Percentiles rank a stretch among this genome's conserved stretches.
Evolutionary conservation across 2,329 filamentous ascomycete genomes (phyloP).

Genomic region (Aspergillus luchuensis): DNA sequence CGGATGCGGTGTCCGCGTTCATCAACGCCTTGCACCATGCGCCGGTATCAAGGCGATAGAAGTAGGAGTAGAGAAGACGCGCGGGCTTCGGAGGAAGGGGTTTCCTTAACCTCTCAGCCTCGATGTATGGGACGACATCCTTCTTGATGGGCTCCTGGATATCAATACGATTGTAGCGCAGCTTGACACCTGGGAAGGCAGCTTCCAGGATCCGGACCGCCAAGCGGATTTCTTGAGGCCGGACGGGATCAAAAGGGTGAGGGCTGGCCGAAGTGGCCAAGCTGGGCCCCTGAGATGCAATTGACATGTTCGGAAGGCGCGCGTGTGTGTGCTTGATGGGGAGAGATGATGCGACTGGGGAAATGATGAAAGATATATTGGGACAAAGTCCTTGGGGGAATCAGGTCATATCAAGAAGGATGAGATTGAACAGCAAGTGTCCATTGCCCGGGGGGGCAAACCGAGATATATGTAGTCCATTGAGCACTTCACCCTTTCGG

Average conservation of each 20-base stretch:
- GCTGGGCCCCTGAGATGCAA: conserved; percentile 16
- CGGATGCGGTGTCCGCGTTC: conserved; percentile 42
- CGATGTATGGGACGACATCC: conserved; percentile 60
- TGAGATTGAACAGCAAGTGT: not conserved
- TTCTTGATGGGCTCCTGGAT: conserved; percentile 66
- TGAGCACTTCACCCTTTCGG: not conserved
- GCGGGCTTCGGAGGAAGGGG: conserved; percentile 54
- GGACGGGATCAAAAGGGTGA: conserved; percentile 44
- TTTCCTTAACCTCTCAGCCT: conserved; percentile 60
- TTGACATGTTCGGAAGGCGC: conserved; percentile 12
- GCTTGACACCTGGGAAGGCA: conserved; percentile 37
- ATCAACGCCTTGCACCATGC: conserved; percentile 45
- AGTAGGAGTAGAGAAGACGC: conserved; percentile 58
- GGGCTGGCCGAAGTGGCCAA: conserved; percentile 22
- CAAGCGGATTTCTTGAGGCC: conserved; percentile 40
- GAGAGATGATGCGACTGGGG: not conserved
- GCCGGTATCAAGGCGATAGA: conserved; percentile 41
- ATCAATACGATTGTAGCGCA: conserved; percentile 66
- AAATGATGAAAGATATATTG: not conserved
- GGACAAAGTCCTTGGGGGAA: not conserved
- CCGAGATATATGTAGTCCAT: not conserved
- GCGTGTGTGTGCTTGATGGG: not conserved
- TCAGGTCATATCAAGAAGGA: not conserved
- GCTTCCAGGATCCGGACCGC: conserved; percentile 39
- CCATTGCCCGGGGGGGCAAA: not conserved